These are phyloP conservation scores for Colletotrichum orbiculare DNA, from an alignment of 2,329 filamentous ascomycete species.

Conservation along the genomic window DNA sequence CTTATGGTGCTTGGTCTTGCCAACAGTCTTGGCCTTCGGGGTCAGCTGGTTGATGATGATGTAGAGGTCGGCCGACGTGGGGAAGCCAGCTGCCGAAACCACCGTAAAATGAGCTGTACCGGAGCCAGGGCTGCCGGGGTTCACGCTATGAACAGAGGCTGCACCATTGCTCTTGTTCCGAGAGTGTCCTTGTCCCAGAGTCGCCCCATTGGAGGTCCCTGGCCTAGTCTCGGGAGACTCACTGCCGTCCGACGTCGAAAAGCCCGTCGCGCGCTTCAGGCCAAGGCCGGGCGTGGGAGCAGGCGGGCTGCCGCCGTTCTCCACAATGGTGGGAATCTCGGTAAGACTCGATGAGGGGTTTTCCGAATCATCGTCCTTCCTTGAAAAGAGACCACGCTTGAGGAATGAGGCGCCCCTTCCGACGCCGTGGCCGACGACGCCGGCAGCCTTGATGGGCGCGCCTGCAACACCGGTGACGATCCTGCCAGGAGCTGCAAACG, in stretches of 20 bases:
- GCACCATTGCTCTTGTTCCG: constrained; percentile 70
- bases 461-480: constrained; percentile 85
- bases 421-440: constrained; percentile 79
- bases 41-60: constrained; percentile 76
- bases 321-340: constrained; percentile 53
- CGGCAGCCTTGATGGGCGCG: constrained; percentile 91
- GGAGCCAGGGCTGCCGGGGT: constrained; percentile 68
- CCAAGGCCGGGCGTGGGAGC: constrained; percentile 44
- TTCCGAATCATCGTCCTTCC: constrained; percentile 70
- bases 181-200: constrained; percentile 49
- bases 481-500: constrained; percentile 86
- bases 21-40: constrained; percentile 80
- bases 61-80: constrained; percentile 81
- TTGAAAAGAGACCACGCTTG: constrained; percentile 82
- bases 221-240: constrained; percentile 43
- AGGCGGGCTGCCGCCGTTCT: constrained; percentile 52
- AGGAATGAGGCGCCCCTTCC: constrained; percentile 92
- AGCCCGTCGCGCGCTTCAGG: constrained; percentile 55
- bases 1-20: constrained; percentile 94
- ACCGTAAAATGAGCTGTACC: constrained; percentile 86
- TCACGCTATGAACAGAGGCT: constrained; percentile 73
- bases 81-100: constrained; percentile 81
- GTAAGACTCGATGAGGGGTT: constrained; percentile 48
- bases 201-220: constrained; percentile 45
- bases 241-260: constrained; percentile 41